Base-by-base conservation (phyloP, 2,329 filamentous ascomycete species). In the Colletotrichum salicis region DNA sequence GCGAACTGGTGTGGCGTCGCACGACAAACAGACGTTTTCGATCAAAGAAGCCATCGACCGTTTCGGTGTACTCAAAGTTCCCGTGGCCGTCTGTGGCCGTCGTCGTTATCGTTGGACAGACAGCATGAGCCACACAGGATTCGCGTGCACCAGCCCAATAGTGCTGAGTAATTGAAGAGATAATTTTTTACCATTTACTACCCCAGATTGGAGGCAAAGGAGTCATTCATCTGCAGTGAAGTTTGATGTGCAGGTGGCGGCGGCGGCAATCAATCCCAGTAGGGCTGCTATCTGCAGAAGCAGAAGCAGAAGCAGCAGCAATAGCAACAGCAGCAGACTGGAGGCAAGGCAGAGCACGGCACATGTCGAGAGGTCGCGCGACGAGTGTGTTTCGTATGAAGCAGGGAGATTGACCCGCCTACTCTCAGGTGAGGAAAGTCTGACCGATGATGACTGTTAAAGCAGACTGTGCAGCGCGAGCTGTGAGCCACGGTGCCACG, bases 371-470 rank as follows among this genome's bases (percentile, higher is more conserved):
- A 22, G 35, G 45, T 37, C 67, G 55, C 48, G 31, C 48, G 31
- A 61, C 63, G 56, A n/a, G 37, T 13, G 22, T 48, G 65, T 72
- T 70, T 72, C 70, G 70, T 48, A 52, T n/a, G 35, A 45, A 51
- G 51, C 54, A 58, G 55, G 55, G 12, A 33, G 10, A 45, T 54
- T 11, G 37, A 27, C 22, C 19, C 11, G 15, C n/a, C 4, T 29
- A 10, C 56, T 7, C 37, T 56, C 65, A 72, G 59, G 65, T 41
- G 55, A 64, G 65, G 37, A 70, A 64, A 69, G 59, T 68, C 58
- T 64, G 65, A 19, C 52, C 57, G 58, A 54, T 71, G 52, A 37
- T 64, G 65, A 64, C 60, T 72, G 70, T 72, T 65, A 70, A 70
- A 70, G 65, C 70, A 72, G 59, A 64, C 35, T 29, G 52, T 59